Base-by-base conservation (phyloP, 257 asterid genomes). In the Solanum dulcamara region DNA sequence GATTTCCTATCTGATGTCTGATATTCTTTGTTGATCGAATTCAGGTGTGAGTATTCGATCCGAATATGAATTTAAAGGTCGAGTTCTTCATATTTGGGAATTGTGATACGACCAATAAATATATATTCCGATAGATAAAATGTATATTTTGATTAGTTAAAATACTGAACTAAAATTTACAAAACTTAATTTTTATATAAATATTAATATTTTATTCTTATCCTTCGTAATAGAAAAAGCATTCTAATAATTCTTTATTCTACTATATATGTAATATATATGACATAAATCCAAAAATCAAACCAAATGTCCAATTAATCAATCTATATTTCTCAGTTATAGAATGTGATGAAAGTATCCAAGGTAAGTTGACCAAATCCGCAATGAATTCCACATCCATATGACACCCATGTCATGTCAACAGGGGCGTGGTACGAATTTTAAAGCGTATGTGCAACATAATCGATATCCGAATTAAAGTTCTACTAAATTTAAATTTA, bases 391-490 rank as follows among this genome's bases (percentile, higher is more conserved):
- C 64, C 64, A 22, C 64, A 22, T 28, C 3, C 64, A n/a, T 57
- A 10, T 6, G 2, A 57, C 28, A 57, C 28, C 5, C 26, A 57
- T 57, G 64, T 7, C 14, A 4, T 55, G 64, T 22, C 5, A 4
- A 22, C 5, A 55, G 22, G 1, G 6, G 26, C 3, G 13, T 1
- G 28, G 28, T 10, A 22, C 5, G 6, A 13, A 55, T 55, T 55
- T 55, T 22, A 1, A 55, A 59, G 14, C 4, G 14, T 60, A 9
- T 24, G 17, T 4, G 14, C 33, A 2, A 1, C 6, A 60, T 10
- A 60, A 3, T 59, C 1, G 0, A 0, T 5, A 0, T 24, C 10
- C 8, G 30, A 5, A 24, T 4, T 10, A 12, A 0, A 10, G 9
- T 12, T 3, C 15, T 26, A 4, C 1, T 11, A 10, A 24, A 0